phyloP scores from a whole-genome alignment of 176 grass and related monocot species.

The Alopecurus myosuroides region DNA sequence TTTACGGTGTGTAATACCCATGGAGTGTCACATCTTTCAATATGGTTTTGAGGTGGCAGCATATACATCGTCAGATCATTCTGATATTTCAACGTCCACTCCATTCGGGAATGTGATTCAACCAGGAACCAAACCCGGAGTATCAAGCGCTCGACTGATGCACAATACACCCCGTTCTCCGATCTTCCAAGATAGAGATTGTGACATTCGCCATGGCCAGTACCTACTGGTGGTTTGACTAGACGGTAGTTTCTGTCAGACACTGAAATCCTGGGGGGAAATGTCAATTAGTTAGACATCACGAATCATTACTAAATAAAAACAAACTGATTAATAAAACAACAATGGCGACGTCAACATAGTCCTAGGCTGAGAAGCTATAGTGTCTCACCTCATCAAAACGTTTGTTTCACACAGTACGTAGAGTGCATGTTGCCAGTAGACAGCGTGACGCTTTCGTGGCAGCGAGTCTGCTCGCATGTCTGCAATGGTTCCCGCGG shows the following conservation, averaged over 20 bases:
- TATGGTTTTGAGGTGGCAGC: neutral
- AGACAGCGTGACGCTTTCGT: too few relatives aligned
- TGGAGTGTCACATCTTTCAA: neutral
- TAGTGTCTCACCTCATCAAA: too few relatives aligned
- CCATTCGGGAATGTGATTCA: neutral
- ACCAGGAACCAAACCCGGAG: neutral
- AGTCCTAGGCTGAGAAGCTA: too few relatives aligned
- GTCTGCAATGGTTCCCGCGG: too few relatives aligned
- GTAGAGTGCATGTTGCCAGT: too few relatives aligned
- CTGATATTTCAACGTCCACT: neutral
- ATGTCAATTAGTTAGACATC: neutral
- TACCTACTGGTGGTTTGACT: neutral
- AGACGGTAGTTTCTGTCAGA: neutral
- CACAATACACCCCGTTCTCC: neutral
- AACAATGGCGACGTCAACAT: too few relatives aligned
- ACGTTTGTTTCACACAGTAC: too few relatives aligned
- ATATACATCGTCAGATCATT: neutral
- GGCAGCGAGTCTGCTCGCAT: too few relatives aligned
- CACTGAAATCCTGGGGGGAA: neutral
- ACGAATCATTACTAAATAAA: too few relatives aligned
- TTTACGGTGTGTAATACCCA: neutral
- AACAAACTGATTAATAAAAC: too few relatives aligned
- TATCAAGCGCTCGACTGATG: neutral
- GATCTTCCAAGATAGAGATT: neutral
- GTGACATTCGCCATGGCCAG: neutral